Percentiles rank a stretch among this genome's conserved stretches.
phyloP scores from a whole-genome alignment of 148 eudicot genomes.

The Rhododendron ferrugineum region DNA sequence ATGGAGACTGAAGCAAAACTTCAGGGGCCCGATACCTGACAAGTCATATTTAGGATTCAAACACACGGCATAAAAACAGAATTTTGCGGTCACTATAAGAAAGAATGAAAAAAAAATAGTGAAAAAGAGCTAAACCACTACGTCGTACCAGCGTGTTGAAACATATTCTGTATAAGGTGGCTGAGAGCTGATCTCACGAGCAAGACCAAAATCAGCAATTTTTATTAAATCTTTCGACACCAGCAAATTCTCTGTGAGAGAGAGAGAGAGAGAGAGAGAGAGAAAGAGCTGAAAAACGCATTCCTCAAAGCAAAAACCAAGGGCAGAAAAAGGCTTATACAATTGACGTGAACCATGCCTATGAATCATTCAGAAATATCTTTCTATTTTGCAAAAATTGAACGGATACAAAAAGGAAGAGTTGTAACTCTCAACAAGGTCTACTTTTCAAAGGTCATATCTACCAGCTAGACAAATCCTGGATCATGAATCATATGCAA shows the following conservation, averaged over 20 bases:
- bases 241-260: conserved; percentile 64
- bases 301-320: neutral
- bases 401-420: neutral
- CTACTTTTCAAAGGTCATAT: neutral
- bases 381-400: neutral
- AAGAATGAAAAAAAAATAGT: neutral
- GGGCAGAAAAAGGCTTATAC: neutral
- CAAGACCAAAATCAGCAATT: conserved; percentile 98
- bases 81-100: neutral
- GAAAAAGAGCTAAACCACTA: neutral
- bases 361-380: neutral
- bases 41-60: conserved; percentile 7
- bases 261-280: neutral
- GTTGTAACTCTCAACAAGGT: neutral
- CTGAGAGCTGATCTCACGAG: conserved; percentile 72
- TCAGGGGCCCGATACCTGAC: conserved; percentile 98
- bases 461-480: neutral
- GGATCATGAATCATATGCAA: neutral
- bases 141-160: conserved; percentile 74
- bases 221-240: conserved; percentile 74
- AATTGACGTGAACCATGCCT: neutral
- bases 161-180: conserved; percentile 96
- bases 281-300: neutral
- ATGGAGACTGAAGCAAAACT: conserved; percentile 80
- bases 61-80: neutral